Base-by-base conservation (phyloP, 768 basidiomycete species). In the Serendipita vermifera region DNA sequence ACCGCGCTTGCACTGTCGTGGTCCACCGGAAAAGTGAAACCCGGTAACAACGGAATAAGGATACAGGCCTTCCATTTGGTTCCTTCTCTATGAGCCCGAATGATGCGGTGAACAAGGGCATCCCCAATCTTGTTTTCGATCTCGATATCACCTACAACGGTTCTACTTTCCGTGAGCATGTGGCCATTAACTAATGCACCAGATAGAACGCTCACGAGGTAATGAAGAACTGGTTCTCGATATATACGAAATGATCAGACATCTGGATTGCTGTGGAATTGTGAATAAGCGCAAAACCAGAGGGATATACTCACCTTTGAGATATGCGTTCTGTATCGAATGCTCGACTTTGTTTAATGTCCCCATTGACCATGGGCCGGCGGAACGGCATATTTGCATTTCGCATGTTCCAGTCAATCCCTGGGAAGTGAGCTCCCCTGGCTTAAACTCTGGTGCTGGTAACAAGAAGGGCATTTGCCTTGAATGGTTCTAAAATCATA, bases 161-260 rank as follows among this genome's bases (percentile, higher is more conserved):
- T 97, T 32, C 87, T 88, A 61, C 33, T 46, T 58, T 40, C 38
- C 54, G 54, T 58, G 55, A 55, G 36, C 38, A 9, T n/a, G 31
- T 14, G 22, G 6, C 17, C 13, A 5, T 33, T 26, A 51, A 24
- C 5, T 20, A 22, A 57, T 5, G n/a, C n/a, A n/a, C 55, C 13
- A n/a, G 13, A 35, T n/a, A 35, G 22, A 3, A 38, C 51, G 59
- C 85, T 66, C 67, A 89, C 87, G 86, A 88, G 1, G 86, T 83
- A 60, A 91, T 87, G 68, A 91, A 90, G 64, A 90, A 91, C 65
- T 91, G 88, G 62, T 92, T 91, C 66, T 97, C 94, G 60, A 99
- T 96, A 71, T 99, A 99, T 32, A 99, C 87, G 65, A 98, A 99
- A 65, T 96, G 91, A 62, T 97, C 91, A 24, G 91, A 93, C 64